phyloP scores from a whole-genome alignment of 2,329 filamentous ascomycete genomes.

The Aspergillus quadrilineatus region DNA sequence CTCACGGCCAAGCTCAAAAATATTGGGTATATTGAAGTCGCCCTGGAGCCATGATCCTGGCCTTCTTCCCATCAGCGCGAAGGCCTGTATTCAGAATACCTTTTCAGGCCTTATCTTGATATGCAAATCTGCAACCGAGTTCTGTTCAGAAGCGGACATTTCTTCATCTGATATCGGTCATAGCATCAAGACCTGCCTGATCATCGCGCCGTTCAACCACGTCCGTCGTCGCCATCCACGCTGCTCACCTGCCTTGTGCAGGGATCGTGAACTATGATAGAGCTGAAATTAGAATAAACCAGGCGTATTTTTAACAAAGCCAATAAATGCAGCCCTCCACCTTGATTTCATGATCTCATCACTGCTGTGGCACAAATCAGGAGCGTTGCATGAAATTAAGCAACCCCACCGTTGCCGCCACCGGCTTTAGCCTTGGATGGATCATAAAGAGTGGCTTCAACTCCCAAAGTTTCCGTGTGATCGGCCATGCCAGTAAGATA shows the following conservation, averaged over 20 bases:
- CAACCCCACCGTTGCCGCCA: slow-evolving; percentile 2
- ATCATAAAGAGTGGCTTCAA: not conserved
- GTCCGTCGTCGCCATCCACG: no score
- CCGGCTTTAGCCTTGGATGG: not conserved
- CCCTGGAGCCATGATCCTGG: no score
- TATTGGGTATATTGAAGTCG: no score
- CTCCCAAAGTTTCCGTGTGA: not conserved
- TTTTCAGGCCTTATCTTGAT: no score
- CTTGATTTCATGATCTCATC: slow-evolving; percentile 1
- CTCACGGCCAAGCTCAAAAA: no score
- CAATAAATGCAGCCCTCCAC: slow-evolving; percentile 1
- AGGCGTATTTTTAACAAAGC: not conserved
- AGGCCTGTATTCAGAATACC: no score
- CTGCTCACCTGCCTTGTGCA: not conserved
- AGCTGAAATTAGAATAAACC: slow-evolving; percentile 1
- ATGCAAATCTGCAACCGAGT: no score
- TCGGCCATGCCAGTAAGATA: not conserved
- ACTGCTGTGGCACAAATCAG: not conserved
- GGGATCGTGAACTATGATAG: not conserved
- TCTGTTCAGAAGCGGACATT: no score
- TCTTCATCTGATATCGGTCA: no score
- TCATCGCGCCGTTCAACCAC: no score
- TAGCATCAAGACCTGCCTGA: no score
- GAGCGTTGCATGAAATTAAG: slow-evolving; percentile 1
- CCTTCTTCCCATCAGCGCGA: no score